Evolutionary conservation across 495 filamentous ascomycete genomes (phyloP).

Genomic region (Neurospora sublineolata): DNA sequence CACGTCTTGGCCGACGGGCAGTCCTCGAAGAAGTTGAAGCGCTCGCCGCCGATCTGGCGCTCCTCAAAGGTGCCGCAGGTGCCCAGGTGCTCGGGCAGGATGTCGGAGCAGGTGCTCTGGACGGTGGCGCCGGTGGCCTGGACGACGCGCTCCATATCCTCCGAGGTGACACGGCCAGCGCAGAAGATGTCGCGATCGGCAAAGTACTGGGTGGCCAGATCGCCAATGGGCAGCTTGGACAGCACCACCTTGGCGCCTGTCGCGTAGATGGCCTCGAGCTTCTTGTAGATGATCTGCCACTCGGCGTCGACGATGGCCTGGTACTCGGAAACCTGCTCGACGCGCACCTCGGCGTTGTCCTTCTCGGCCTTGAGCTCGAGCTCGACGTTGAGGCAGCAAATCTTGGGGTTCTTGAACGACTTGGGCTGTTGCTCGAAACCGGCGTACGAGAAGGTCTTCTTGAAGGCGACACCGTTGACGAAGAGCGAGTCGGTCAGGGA

Average conservation of each 20-base stretch:
- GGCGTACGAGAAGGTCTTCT: slow-evolving; percentile 98
- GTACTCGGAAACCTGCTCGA: slow-evolving; percentile 98
- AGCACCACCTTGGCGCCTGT: slow-evolving; percentile 95
- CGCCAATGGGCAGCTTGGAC: slow-evolving; percentile 93
- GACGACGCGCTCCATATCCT: slow-evolving; percentile 92
- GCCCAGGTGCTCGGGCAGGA: slow-evolving; percentile 77
- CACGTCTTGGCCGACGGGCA: slow-evolving; percentile 94
- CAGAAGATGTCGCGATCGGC: slow-evolving; percentile 98
- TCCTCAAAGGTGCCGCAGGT: slow-evolving; percentile 88
- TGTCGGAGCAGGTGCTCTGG: slow-evolving; percentile 95
- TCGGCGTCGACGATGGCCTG: slow-evolving; percentile 98
- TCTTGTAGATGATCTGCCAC: slow-evolving; percentile 99
- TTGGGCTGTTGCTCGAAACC: slow-evolving; percentile 99
- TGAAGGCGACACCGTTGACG: slow-evolving; percentile 96
- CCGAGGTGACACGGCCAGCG: slow-evolving; percentile 82
- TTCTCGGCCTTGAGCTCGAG: slow-evolving; percentile 96
- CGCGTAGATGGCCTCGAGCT: slow-evolving; percentile 84
- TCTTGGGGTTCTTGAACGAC: slow-evolving; percentile 82
- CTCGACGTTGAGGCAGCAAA: slow-evolving; percentile 89
- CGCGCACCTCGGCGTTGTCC: slow-evolving; percentile 95
- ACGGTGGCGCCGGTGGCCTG: slow-evolving; percentile 86
- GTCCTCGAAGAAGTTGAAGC: slow-evolving; percentile 95
- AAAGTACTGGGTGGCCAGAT: slow-evolving; percentile 95
- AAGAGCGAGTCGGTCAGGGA: slow-evolving; percentile 94
- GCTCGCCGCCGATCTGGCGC: slow-evolving; percentile 91